Evolutionary conservation across 306 rosid genomes (phyloP).

Genomic region (Glycine latifolia): DNA sequence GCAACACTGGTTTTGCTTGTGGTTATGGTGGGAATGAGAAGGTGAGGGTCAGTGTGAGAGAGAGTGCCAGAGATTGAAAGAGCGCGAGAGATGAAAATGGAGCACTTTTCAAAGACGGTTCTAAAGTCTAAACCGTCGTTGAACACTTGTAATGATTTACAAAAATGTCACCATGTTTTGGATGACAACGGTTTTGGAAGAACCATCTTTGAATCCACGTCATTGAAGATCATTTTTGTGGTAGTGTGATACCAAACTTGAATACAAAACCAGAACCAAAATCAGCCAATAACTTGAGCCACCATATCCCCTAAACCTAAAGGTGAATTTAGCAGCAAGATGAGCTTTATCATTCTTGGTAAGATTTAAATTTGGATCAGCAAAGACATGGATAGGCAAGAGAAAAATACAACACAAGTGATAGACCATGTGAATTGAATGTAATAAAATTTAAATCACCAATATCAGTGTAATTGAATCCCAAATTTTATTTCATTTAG

Average conservation of each 20-base stretch:
- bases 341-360: conserved; percentile 57
- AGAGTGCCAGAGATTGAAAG: no score
- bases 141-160: no score
- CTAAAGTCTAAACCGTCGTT: no score
- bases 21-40: no score
- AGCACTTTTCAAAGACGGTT: no score
- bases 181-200: no score
- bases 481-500: neutral
- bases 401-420: conserved; percentile 46
- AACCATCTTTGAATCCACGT: no score
- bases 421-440: conserved; percentile 43
- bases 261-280: neutral
- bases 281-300: conserved; percentile 57
- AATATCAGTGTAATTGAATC: neutral
- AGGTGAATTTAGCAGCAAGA: conserved; percentile 55
- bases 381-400: conserved; percentile 54
- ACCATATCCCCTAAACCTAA: conserved; percentile 46
- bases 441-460: conserved; percentile 33
- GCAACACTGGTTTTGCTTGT: no score
- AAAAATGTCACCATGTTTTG: no score
- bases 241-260: conserved; percentile 45
- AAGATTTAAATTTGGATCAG: conserved; percentile 58
- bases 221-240: no score
- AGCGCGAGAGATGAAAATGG: no score
- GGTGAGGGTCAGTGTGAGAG: no score